Evolutionary conservation across 1,284 basidiomycete genomes (phyloP).

Genomic region (Ganoderma boninense): DNA sequence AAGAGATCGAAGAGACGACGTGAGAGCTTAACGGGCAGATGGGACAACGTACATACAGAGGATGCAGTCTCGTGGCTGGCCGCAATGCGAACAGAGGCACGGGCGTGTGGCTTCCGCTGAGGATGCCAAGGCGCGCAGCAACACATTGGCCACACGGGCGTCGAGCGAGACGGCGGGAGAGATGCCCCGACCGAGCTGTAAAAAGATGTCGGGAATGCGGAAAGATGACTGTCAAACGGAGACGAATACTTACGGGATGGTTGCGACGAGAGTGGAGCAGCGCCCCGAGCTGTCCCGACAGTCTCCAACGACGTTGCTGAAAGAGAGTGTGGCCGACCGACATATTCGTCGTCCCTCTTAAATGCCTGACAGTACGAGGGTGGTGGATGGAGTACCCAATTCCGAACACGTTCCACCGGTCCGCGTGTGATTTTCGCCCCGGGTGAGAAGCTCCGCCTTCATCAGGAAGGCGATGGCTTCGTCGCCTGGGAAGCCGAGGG

Average conservation of each 20-base stretch:
- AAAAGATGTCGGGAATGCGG: neutral
- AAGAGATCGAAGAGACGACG: neutral
- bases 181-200: too few relatives aligned
- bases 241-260: neutral
- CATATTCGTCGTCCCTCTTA: too few relatives aligned
- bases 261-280: neutral
- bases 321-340: too few relatives aligned
- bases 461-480: neutral
- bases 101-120: neutral
- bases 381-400: neutral
- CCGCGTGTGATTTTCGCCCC: neutral
- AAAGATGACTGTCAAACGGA: neutral
- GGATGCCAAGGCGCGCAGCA: neutral
- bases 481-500: neutral
- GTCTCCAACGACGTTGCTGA: neutral
- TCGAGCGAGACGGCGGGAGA: too few relatives aligned
- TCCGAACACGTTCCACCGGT: neutral
- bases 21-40: neutral
- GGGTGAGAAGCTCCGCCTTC: constrained; percentile 1
- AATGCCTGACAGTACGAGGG: neutral
- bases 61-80: neutral
- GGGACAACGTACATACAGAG: neutral
- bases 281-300: neutral
- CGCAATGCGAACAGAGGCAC: constrained; percentile 2
- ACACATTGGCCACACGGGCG: neutral